Base-by-base conservation (phyloP, 768 basidiomycete genomes). In the Boletus rubescentipes region DNA sequence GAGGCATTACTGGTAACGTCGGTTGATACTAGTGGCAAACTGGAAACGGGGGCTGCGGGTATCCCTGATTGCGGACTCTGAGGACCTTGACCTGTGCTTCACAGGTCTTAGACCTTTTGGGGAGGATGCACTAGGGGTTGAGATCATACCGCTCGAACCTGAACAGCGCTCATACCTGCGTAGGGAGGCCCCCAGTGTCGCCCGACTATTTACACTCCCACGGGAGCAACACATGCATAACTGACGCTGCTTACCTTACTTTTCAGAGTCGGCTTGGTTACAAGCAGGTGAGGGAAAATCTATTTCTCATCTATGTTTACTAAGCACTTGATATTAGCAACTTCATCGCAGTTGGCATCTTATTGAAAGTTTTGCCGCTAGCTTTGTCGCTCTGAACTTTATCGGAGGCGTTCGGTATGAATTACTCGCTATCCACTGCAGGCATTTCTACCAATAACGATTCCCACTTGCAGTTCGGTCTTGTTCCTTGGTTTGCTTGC, bases 81-180 rank as follows among this genome's bases (percentile, higher is more conserved):
- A 55, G 59, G 40, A 26, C 14, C 36, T 37, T 36, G 37, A 35
- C 31, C 15, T 60, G 54, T 41, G 40, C 60, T 54, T 51, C 48
- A 60, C 53, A 42, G 23, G 37, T 44, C 41, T 40, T 31, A 44
- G 40, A n/a, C 29, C 42, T 42, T 64, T 49, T 12, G 55, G 59
- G 58, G 51, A 63, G 15, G 70, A 69, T 50, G 68, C 72, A 71
- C 72, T 74, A 71, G 75, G 83, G 91, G 74, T 92, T 94, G 92
- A 95, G 93, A 94, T 89, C 55, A 94, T 83, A 94, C 92, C 91
- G 93, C 86, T 83, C 73, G 89, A 93, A 93, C 92, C 91, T 94
- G 93, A 91, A 81, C 87, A 92, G 91, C 80, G 89, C 84, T 91
- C 81, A 93, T 80, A 91, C 89, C 90, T 92, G 92, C 93, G 92